phyloP scores from a whole-genome alignment of 176 grass and related monocot genomes.

The Bolboschoenus planiculmis region DNA sequence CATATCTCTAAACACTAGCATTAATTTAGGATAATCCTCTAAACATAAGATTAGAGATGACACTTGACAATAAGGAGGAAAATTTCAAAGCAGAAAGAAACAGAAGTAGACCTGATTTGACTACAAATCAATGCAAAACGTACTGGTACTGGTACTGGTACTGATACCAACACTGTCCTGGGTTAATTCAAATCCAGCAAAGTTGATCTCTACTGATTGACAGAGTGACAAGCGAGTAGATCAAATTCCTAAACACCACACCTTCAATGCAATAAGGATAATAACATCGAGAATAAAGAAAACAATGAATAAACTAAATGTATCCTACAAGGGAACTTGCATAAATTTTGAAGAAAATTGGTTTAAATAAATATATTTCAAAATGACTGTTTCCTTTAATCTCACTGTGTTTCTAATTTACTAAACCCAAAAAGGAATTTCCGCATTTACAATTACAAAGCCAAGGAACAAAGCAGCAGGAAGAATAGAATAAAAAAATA shows the following conservation, averaged over 20 bases:
- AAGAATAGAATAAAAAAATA: slow-evolving; percentile 27
- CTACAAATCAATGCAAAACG: neutral
- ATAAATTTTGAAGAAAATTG: neutral
- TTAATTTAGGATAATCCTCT: too few species aligned
- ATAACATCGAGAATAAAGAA: neutral
- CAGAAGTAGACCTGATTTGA: neutral
- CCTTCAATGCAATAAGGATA: neutral
- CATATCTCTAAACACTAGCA: too few species aligned
- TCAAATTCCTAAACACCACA: neutral
- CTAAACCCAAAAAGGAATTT: neutral
- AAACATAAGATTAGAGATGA: too few species aligned
- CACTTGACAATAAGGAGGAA: neutral
- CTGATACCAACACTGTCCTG: neutral
- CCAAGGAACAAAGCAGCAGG: neutral
- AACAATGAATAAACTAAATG: neutral
- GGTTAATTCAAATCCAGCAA: neutral
- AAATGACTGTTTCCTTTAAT: slow-evolving; percentile 10
- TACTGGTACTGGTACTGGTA: too few species aligned
- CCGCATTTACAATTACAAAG: slow-evolving; percentile 4
- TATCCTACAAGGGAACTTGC: neutral
- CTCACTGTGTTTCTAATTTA: neutral
- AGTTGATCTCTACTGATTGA: neutral
- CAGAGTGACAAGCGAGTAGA: neutral
- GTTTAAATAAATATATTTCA: neutral
- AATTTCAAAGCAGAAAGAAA: neutral